A percentile compares a stretch with the other conserved stretches of the same genome.
These are phyloP conservation scores for Fraxinus baroniana DNA, from an alignment of 305 asterid species.

Conservation along the genomic window DNA sequence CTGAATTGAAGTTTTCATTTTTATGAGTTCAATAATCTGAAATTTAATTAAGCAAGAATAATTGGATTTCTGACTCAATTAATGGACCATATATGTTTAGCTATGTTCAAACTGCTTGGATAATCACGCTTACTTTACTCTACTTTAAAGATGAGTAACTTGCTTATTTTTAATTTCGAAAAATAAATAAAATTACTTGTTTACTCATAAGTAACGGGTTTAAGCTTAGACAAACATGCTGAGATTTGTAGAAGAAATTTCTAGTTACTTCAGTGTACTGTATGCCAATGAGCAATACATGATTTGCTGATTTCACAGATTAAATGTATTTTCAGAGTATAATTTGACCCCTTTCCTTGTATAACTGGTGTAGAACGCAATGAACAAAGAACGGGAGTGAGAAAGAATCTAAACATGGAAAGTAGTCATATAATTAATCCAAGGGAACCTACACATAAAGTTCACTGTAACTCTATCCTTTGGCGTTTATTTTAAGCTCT, in stretches of 20 bases:
- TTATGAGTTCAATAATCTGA: background rate
- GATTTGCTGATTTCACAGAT: background rate
- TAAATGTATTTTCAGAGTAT: background rate
- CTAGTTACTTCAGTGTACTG: background rate
- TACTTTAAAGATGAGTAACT: background rate
- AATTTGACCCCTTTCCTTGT: background rate
- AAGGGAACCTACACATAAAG: background rate
- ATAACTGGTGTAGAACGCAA: background rate
- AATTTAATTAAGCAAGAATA: background rate
- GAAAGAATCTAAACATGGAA: background rate
- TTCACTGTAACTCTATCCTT: background rate
- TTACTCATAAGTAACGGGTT: background rate
- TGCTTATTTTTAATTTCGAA: background rate
- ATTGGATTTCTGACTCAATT: slow-evolving; percentile 12
- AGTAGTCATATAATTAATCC: background rate
- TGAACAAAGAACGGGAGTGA: background rate
- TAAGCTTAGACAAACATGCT: background rate
- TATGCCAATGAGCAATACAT: background rate
- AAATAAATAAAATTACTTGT: background rate
- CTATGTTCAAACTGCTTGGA: background rate
- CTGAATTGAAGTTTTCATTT: slow-evolving; percentile 11
- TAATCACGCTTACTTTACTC: background rate
- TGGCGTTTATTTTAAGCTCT: background rate
- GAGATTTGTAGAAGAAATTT: background rate
- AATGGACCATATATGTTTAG: background rate